Evolutionary conservation across 176 grass and related monocot genomes (phyloP).

Genomic region (Bolboschoenus planiculmis): DNA sequence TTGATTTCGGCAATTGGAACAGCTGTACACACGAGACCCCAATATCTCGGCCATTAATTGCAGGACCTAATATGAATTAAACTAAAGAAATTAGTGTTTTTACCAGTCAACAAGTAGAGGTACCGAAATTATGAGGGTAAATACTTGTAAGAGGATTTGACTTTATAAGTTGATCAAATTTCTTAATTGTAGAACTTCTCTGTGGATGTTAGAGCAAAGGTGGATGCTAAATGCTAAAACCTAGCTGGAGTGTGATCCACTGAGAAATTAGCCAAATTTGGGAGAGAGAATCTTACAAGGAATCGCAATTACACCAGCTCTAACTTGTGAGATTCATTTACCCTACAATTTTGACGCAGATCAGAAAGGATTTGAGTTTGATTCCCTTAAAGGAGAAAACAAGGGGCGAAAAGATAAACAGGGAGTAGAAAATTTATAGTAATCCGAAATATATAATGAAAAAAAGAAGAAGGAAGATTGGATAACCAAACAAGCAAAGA

Average conservation of each 20-base stretch:
- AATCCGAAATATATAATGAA: background rate
- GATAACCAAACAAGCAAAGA: slow-evolving; percentile 8
- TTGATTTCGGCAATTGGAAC: slow-evolving; percentile 68
- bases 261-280: background rate
- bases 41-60: slow-evolving; percentile 47
- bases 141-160: background rate
- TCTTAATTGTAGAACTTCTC: background rate
- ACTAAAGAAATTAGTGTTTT: background rate
- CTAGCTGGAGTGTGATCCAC: background rate
- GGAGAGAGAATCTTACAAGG: background rate
- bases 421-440: background rate
- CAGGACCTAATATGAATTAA: slow-evolving; percentile 17
- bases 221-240: background rate
- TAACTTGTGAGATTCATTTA: background rate
- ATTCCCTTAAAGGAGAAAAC: slow-evolving; percentile 3
- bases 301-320: background rate
- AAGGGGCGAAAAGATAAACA: background rate
- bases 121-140: background rate
- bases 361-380: background rate
- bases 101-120: background rate
- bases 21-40: slow-evolving; percentile 64
- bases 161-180: background rate
- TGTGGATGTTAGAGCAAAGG: background rate
- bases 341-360: slow-evolving; percentile 1
- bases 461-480: background rate